Percentiles rank a stretch among this genome's conserved stretches.
phyloP scores from a whole-genome alignment of 306 rosid species.

The Notholithocarpus densiflorus region DNA sequence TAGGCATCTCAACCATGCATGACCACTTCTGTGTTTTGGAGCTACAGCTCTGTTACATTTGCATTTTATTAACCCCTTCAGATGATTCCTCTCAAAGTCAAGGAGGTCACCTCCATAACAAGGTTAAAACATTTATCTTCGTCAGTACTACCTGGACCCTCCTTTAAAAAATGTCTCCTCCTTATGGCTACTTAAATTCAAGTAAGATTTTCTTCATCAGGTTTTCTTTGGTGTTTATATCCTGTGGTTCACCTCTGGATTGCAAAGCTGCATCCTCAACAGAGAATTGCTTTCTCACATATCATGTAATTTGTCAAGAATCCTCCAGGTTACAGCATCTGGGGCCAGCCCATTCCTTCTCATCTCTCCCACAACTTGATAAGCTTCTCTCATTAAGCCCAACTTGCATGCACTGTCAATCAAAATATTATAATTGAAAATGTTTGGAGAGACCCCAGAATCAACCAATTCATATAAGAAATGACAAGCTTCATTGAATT shows the following conservation, averaged over 20 bases:
- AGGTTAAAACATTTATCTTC: neutral
- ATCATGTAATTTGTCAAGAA: conserved; percentile 26
- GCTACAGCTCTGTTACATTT: neutral
- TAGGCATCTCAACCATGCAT: too few relatives aligned
- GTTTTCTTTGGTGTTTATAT: neutral
- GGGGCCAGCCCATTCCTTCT: conserved; percentile 59
- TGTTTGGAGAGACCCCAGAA: too few relatives aligned
- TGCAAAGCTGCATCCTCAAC: conserved; percentile 30
- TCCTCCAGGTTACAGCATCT: too few relatives aligned
- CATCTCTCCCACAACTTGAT: conserved; percentile 76
- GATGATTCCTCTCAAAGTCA: neutral
- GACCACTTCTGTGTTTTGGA: too few relatives aligned
- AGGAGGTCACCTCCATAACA: neutral
- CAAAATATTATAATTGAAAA: too few relatives aligned
- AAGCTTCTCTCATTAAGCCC: conserved; percentile 63
- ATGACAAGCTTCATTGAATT: conserved; percentile 47
- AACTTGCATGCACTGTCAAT: conserved; percentile 7
- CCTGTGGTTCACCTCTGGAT: neutral
- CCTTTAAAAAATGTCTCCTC: neutral
- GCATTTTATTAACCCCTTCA: neutral
- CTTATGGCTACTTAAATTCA: too few relatives aligned
- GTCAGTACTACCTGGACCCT: neutral
- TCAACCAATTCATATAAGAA: too few relatives aligned
- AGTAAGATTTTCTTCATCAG: neutral
- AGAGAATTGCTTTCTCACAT: conserved; percentile 10